A percentile compares a stretch with the other conserved stretches of the same genome.
These are phyloP conservation scores for Globisporangium middletonii DNA, from an alignment of 352 stramenopile species.

Conservation along the genomic window DNA sequence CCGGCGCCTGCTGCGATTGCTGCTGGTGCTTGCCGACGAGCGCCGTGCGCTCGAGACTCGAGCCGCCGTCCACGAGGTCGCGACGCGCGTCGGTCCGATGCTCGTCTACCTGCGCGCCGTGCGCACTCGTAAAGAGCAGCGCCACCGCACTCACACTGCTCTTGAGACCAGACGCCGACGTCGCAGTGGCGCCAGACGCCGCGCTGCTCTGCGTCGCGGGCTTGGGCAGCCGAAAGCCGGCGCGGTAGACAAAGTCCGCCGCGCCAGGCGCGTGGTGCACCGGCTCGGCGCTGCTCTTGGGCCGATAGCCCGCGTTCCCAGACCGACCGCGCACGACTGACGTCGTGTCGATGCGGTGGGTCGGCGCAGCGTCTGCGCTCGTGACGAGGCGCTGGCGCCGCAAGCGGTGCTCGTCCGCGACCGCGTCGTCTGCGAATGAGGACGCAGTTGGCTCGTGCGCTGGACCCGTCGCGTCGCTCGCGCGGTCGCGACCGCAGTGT, in stretches of 20 bases:
- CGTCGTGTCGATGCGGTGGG: slow-evolving; percentile 41
- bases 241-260: slow-evolving; percentile 51
- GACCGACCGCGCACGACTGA: slow-evolving; percentile 38
- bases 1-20: neutral
- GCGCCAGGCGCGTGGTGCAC: slow-evolving; percentile 39
- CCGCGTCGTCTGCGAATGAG: slow-evolving; percentile 14
- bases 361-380: slow-evolving; percentile 5
- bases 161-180: too few relatives aligned
- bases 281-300: slow-evolving; percentile 22
- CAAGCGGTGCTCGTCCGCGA: slow-evolving; percentile 28
- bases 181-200: too few relatives aligned
- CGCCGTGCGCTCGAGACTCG: slow-evolving; percentile 33
- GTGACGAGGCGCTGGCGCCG: slow-evolving; percentile 20
- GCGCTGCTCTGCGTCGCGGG: neutral
- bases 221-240: slow-evolving; percentile 52
- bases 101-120: neutral
- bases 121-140: slow-evolving; percentile 9
- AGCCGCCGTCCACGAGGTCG: slow-evolving; percentile 22
- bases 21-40: slow-evolving; percentile 29
- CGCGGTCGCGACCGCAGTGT: too few relatives aligned
- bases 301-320: slow-evolving; percentile 20
- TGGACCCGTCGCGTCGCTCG: neutral
- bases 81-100: neutral
- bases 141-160: slow-evolving; percentile 14
- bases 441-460: neutral